Base-by-base conservation (phyloP, 805 yeast genomes). In the Lachancea cidri region DNA sequence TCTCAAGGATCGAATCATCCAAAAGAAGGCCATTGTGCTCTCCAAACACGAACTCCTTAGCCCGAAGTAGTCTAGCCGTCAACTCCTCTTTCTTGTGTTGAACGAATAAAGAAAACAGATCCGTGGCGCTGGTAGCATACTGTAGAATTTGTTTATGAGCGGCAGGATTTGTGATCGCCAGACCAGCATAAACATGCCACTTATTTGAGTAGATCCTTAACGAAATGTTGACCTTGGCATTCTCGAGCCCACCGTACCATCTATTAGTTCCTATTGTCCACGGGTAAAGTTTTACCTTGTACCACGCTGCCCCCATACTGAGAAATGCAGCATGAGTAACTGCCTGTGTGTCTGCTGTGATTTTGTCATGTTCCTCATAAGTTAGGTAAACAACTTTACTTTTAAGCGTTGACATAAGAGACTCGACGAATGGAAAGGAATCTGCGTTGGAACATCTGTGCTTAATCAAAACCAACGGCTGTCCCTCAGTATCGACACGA, bases 101-200 rank as follows among this genome's bases (percentile, higher is more conserved):
- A 29, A 91, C 74, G 85, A 91, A 86, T 55, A 93, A 64, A 19
- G 91, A 77, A 60, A 83, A 89, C 34, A 93, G 68, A 41, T 85
- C 93, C 1, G 93, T 83, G 2, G 83, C 83, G 1, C 95, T 84
- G 27, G 76, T 74, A 2, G 98, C 83, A 60, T 91, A 93, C 60
- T 89, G 97, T 49, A 85, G 71, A 15, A 94, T 83, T 64, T 93
- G 98, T 30, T 74, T 77, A 56, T 91, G 97, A 1, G 98, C 97
- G 33, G 89, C 78, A 1, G 96, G 97, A 55, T 93, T 93, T 1
- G 96, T 84, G 50, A 93, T 91, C 7, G 98, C 97, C 54, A 93
- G 70, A 0, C 98, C 98, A 4, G 98, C 98, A 58, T 93, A 93
- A 22, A 93, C 98, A 61, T 93, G 98, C 95, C 96, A 93, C 64